Evolutionary conservation across 2,329 filamentous ascomycete genomes (phyloP), one percentile per base, ranked within the genome.

Genomic region (Ophiocordyceps sinensis): DNA sequence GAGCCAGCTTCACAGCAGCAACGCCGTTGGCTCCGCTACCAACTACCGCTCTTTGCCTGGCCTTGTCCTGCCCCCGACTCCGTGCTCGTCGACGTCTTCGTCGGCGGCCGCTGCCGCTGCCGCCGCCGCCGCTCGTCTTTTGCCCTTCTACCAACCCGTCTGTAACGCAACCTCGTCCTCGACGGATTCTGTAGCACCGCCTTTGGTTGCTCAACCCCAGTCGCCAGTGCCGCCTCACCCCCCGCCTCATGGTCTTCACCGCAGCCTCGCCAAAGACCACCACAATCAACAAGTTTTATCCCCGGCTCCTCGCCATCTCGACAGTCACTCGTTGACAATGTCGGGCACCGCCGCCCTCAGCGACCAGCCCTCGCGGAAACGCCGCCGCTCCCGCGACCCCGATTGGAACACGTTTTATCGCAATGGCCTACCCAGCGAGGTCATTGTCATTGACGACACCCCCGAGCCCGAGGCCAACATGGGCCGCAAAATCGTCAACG

Each of bases 391-490:
- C n/a, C 32, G 32, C 8, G 32, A 34, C 6, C 32, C 32, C 32
- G 17, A 34, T 12, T 38, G 37, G 37, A 38, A 29, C 30, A 34
- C 34, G 4, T 40, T 40, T 26, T 38, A 38, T 14, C 15, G 37
- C 56, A 88, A 89, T 59, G 85, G 85, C 4, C 65, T 87, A 23
- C 85, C 85, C 21, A 82, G 85, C 57, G 85, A 91, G 64, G 78
- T 91, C 55, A 89, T 91, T 54, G 79, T 89, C 52, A 91, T 91
- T 52, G 77, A 82, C 59, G 81, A 88, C 58, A 78, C 76, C 5
- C 82, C 82, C 40, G 71, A 73, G 43, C 70, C 71, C 43, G 68
- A 73, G 44, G 52, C 59, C 38, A 59, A 62, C 41, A 61, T 63
- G 15, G 49, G 57, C 40, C 59, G 60, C 34, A 68, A 63, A 54